These are phyloP conservation scores for Delphinella strobiligena DNA, from an alignment of 2,329 filamentous ascomycete species.

Conservation along the genomic window DNA sequence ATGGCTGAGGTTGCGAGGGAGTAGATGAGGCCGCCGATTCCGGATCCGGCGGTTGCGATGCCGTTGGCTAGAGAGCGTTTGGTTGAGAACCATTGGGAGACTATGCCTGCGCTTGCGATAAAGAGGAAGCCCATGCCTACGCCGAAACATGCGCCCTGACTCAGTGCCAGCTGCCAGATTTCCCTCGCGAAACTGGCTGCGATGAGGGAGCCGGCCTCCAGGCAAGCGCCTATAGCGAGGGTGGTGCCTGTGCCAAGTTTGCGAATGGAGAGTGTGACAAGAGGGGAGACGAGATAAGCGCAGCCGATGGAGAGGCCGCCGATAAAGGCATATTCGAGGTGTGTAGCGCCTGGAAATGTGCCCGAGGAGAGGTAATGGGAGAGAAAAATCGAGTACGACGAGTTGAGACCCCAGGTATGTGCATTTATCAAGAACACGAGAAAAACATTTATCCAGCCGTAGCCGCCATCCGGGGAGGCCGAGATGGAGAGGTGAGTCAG, in stretches of 20 bases:
- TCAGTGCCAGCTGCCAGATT: conserved; percentile 67
- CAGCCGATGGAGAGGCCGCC: conserved; percentile 56
- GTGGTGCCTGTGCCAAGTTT: conserved; percentile 51
- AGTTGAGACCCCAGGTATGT: conserved; percentile 33
- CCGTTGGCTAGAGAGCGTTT: conserved; percentile 59
- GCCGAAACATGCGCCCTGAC: conserved; percentile 67
- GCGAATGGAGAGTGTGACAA: conserved; percentile 51
- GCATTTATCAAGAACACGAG: conserved; percentile 32
- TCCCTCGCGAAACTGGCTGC: conserved; percentile 55
- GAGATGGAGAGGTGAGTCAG: conserved; percentile 21
- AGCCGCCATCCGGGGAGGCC: conserved; percentile 41
- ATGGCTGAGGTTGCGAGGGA: conserved; percentile 56
- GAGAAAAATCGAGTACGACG: conserved; percentile 58
- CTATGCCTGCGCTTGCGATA: conserved; percentile 53
- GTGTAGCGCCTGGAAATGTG: conserved; percentile 49
- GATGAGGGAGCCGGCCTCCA: conserved; percentile 55
- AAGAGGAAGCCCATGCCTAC: conserved; percentile 67
- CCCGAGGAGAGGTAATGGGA: conserved; percentile 59
- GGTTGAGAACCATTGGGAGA: conserved; percentile 64
- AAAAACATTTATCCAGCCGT: conserved; percentile 44
- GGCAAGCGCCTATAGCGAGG: conserved; percentile 50
- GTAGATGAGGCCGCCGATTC: conserved; percentile 62
- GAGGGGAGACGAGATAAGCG: conserved; percentile 56
- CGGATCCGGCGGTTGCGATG: conserved; percentile 55
- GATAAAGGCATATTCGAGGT: conserved; percentile 65